A percentile compares a stretch with the other conserved stretches of the same genome.
Evolutionary conservation across 257 asterid genomes (phyloP).

Genomic region (Salvia rosmarinus): DNA sequence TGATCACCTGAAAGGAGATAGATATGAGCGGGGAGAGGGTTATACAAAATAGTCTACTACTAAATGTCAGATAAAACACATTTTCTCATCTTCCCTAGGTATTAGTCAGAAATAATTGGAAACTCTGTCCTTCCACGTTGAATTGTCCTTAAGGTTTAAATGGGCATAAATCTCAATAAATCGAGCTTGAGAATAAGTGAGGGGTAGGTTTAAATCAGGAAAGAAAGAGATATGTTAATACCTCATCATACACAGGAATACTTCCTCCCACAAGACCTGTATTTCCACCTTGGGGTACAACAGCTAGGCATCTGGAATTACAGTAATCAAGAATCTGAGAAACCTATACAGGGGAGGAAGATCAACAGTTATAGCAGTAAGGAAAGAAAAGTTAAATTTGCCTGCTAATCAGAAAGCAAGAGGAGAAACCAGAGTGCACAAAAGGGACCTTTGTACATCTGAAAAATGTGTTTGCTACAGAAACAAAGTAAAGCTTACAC

Average conservation of each 20-base stretch:
- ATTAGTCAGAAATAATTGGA: not conserved
- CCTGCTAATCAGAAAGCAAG: slow-evolving; percentile 7
- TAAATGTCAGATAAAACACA: slow-evolving; percentile 24
- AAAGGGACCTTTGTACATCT: slow-evolving; percentile 14
- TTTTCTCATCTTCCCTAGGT: not conserved
- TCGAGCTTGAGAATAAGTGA: not conserved
- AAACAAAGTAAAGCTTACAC: slow-evolving; percentile 1
- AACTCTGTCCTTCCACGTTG: slow-evolving; percentile 3
- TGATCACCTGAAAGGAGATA: slow-evolving; percentile 66
- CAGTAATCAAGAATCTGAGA: slow-evolving; percentile 91
- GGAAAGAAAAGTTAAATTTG: slow-evolving; percentile 19
- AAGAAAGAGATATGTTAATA: slow-evolving; percentile 40
- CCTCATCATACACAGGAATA: slow-evolving; percentile 96
- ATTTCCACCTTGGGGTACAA: slow-evolving; percentile 99
- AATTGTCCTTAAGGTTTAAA: not conserved
- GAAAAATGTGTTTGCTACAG: not conserved
- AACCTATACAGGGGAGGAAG: slow-evolving; percentile 54
- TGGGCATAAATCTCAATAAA: not conserved
- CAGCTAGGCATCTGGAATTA: slow-evolving; percentile 82
- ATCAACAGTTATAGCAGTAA: slow-evolving; percentile 28
- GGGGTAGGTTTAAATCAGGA: not conserved
- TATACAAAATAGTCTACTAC: slow-evolving; percentile 21
- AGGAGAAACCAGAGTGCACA: slow-evolving; percentile 20
- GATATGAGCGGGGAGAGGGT: slow-evolving; percentile 27
- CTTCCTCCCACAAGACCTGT: slow-evolving; percentile 99